These are phyloP conservation scores for Sclerotinia trifoliorum DNA, from an alignment of 2,329 filamentous ascomycete species.

Conservation along the genomic window DNA sequence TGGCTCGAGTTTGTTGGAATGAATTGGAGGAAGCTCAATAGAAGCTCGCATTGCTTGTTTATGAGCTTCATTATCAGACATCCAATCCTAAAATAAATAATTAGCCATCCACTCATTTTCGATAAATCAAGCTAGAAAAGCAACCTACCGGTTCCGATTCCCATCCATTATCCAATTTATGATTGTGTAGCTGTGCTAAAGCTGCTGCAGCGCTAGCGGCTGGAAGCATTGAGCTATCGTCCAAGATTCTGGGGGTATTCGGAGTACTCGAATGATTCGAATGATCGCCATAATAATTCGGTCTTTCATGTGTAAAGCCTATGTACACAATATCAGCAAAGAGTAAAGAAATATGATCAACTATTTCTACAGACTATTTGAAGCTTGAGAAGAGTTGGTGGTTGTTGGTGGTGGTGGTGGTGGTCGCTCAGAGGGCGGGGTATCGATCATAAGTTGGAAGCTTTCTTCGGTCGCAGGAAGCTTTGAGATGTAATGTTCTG, in stretches of 20 bases:
- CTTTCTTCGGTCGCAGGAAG: slow-evolving; percentile 97
- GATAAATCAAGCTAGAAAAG: not conserved
- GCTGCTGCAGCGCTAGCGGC: slow-evolving; percentile 80
- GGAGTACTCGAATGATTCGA: slow-evolving; percentile 56
- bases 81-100: slow-evolving; percentile 58
- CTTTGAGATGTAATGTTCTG: slow-evolving; percentile 96
- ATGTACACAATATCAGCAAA: slow-evolving; percentile 30
- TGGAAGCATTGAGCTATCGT: slow-evolving; percentile 66
- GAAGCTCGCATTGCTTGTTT: slow-evolving; percentile 60
- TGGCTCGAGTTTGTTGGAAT: slow-evolving; percentile 52
- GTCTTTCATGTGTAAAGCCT: slow-evolving; percentile 61
- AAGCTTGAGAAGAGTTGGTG: slow-evolving; percentile 30
- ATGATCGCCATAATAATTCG: slow-evolving; percentile 63
- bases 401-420: slow-evolving; percentile 26
- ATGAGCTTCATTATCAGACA: slow-evolving; percentile 67
- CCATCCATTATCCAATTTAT: slow-evolving; percentile 74
- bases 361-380: slow-evolving; percentile 33
- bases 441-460: slow-evolving; percentile 52
- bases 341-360: slow-evolving; percentile 25
- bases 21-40: slow-evolving; percentile 71
- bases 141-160: slow-evolving; percentile 73
- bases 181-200: slow-evolving; percentile 78
- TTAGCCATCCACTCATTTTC: not conserved
- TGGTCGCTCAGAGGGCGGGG: slow-evolving; percentile 57
- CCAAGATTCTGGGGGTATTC: slow-evolving; percentile 66